A percentile compares a stretch with the other conserved stretches of the same genome.
Conservation (phyloP, 768 basidiomycete species). For the Thelephora aurantiotincta region DNA sequence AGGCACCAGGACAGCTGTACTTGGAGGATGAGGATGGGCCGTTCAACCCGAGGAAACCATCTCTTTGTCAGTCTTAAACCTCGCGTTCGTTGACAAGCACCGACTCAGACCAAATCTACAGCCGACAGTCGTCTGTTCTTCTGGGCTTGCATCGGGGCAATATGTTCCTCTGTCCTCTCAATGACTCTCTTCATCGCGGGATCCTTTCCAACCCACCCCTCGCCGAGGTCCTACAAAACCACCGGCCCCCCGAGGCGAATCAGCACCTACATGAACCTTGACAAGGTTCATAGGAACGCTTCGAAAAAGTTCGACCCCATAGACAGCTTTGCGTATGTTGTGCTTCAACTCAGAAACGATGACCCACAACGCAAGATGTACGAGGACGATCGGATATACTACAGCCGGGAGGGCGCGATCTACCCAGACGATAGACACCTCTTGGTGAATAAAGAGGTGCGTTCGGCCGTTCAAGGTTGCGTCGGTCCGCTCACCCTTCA, state of each 20-base stretch:
- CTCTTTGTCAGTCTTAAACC: too few relatives aligned
- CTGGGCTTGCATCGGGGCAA: constrained; percentile 4
- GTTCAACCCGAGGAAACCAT: too few relatives aligned
- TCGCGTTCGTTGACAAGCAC: too few relatives aligned
- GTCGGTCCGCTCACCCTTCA: neutral
- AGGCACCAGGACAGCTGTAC: too few relatives aligned
- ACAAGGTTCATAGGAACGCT: constrained; percentile 1
- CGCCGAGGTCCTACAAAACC: neutral
- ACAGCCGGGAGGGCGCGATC: constrained; percentile 4
- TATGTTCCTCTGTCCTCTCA: constrained; percentile 1
- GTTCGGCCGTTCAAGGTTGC: neutral
- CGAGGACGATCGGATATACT: constrained; percentile 3
- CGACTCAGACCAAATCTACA: too few relatives aligned
- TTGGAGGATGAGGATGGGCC: too few relatives aligned
- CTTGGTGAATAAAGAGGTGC: constrained; percentile 1
- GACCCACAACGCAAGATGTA: constrained; percentile 4
- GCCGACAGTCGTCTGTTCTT: constrained; percentile 1
- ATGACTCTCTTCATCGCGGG: neutral
- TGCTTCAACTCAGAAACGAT: constrained; percentile 2
- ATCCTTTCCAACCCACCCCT: neutral
- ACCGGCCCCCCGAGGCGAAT: neutral
- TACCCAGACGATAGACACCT: constrained; percentile 8
- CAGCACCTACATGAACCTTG: constrained; percentile 7
- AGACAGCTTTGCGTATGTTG: constrained; percentile 6
- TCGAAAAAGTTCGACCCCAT: constrained; percentile 3